Conservation (phyloP, 1,284 basidiomycete genomes). For the Apiotrichum akiyoshidainum region DNA sequence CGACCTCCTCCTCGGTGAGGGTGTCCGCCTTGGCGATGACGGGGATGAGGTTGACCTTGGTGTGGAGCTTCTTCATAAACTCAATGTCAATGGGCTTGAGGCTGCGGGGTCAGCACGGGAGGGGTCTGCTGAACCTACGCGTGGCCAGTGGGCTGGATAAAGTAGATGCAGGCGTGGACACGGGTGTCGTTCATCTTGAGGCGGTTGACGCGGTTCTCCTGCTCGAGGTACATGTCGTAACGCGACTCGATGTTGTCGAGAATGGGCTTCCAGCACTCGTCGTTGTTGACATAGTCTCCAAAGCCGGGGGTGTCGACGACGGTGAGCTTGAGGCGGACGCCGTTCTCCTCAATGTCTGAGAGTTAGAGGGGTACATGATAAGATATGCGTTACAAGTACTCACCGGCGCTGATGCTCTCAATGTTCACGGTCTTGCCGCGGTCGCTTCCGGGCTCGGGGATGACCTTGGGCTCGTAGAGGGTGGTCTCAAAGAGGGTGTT, state of each 20-base stretch:
- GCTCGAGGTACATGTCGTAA: slow-evolving; percentile 92
- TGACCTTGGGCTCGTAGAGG: slow-evolving; percentile 82
- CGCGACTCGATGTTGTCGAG: slow-evolving; percentile 94
- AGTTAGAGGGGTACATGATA: background rate
- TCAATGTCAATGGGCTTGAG: slow-evolving; percentile 95
- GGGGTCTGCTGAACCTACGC: slow-evolving; percentile 62
- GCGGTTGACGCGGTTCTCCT: slow-evolving; percentile 92
- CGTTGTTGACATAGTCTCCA: slow-evolving; percentile 97
- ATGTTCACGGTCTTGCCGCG: slow-evolving; percentile 88
- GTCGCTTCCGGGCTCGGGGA: slow-evolving; percentile 77
- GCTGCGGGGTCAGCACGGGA: slow-evolving; percentile 51
- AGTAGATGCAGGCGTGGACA: slow-evolving; percentile 78
- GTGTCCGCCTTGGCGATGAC: slow-evolving; percentile 96
- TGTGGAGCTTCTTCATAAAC: slow-evolving; percentile 93
- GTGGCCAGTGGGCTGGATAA: slow-evolving; percentile 95
- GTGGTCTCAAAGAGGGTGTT: slow-evolving; percentile 96
- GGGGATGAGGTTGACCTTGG: slow-evolving; percentile 94
- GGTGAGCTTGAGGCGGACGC: slow-evolving; percentile 88
- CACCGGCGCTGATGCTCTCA: slow-evolving; percentile 93
- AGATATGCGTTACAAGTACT: slow-evolving; percentile 34
- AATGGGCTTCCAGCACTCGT: slow-evolving; percentile 96
- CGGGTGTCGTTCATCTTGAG: slow-evolving; percentile 52
- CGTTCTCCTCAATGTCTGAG: slow-evolving; percentile 94
- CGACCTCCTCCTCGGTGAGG: slow-evolving; percentile 89
- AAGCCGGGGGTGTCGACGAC: slow-evolving; percentile 97